These are phyloP conservation scores for Blastomyces parvus DNA, from an alignment of 2,329 filamentous ascomycete genomes.

Conservation along the genomic window DNA sequence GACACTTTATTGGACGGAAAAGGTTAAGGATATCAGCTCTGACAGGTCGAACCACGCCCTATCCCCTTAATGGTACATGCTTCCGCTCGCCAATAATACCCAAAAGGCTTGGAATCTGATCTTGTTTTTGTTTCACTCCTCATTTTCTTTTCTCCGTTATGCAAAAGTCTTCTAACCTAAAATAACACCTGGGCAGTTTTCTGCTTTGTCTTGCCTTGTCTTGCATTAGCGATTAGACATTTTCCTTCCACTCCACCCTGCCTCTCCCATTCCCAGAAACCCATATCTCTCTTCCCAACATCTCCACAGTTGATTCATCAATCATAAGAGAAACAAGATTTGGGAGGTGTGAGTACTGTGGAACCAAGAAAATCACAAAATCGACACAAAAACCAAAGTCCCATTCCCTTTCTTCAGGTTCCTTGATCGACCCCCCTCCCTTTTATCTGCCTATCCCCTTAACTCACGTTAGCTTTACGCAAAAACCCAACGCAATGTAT, in stretches of 20 bases:
- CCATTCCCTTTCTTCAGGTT: too few species aligned
- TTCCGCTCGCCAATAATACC: not conserved
- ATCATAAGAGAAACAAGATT: not conserved
- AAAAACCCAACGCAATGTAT: not conserved
- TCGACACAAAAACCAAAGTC: not conserved
- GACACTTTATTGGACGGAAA: not conserved
- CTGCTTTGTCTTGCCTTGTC: not conserved
- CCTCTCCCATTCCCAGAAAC: not conserved
- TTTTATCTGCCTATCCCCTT: not conserved
- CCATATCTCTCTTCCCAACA: not conserved
- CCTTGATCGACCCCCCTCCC: not conserved
- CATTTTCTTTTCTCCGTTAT: not conserved
- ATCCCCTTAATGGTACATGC: not conserved
- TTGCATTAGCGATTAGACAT: slow-evolving; percentile 1
- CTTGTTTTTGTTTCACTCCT: not conserved
- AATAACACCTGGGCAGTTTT: not conserved
- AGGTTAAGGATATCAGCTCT: not conserved
- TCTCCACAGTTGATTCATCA: not conserved
- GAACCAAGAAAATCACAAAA: too few species aligned
- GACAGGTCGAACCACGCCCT: not conserved
- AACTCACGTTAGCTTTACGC: not conserved
- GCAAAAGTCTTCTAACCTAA: not conserved
- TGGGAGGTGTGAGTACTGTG: not conserved
- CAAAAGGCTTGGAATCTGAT: not conserved
- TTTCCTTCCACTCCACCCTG: not conserved